A percentile compares a stretch with the other conserved stretches of the same genome.
Conservation (phyloP, 2,329 filamentous ascomycete genomes). For the Penicillium polonicum region DNA sequence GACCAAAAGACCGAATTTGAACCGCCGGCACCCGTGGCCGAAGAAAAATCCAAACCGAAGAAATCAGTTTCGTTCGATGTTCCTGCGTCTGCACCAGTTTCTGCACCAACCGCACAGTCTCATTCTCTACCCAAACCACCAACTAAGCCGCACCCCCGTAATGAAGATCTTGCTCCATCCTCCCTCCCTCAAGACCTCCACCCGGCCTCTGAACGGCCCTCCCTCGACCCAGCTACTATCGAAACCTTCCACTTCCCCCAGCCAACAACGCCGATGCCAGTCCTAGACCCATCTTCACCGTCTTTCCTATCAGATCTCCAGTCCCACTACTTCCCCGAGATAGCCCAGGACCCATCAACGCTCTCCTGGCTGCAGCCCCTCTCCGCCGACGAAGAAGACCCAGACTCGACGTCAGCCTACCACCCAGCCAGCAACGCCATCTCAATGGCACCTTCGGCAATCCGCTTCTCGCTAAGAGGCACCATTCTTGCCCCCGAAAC, state of each 20-base stretch:
- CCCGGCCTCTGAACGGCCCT: constrained; percentile 41
- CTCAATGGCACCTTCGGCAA: constrained; percentile 62
- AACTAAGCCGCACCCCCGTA: constrained; percentile 11
- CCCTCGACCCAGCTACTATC: constrained; percentile 26
- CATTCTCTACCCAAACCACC: constrained; percentile 9
- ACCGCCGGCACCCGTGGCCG: constrained; percentile 5
- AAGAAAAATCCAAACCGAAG: constrained; percentile 17
- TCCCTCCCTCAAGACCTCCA: constrained; percentile 39
- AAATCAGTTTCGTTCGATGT: constrained; percentile 36
- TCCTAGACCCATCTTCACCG: constrained; percentile 79
- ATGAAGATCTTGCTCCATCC: constrained; percentile 39
- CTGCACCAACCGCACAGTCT: constrained; percentile 11
- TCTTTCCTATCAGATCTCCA: constrained; percentile 83
- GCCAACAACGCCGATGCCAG: constrained; percentile 55
- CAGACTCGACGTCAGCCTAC: constrained; percentile 73
- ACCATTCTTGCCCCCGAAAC: constrained; percentile 73
- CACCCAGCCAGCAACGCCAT: constrained; percentile 72
- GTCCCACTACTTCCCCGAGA: constrained; percentile 87
- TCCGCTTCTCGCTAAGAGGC: constrained; percentile 88
- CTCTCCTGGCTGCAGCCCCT: constrained; percentile 87
- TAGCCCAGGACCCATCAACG: constrained; percentile 79
- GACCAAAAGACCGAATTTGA: constrained; percentile 27
- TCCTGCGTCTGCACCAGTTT: constrained; percentile 4
- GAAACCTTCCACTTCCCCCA: constrained; percentile 46
- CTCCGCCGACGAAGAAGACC: constrained; percentile 59